Evolutionary conservation across 2,329 filamentous ascomycete species (phyloP).

Genomic region (Aspergillus transmontanensis): DNA sequence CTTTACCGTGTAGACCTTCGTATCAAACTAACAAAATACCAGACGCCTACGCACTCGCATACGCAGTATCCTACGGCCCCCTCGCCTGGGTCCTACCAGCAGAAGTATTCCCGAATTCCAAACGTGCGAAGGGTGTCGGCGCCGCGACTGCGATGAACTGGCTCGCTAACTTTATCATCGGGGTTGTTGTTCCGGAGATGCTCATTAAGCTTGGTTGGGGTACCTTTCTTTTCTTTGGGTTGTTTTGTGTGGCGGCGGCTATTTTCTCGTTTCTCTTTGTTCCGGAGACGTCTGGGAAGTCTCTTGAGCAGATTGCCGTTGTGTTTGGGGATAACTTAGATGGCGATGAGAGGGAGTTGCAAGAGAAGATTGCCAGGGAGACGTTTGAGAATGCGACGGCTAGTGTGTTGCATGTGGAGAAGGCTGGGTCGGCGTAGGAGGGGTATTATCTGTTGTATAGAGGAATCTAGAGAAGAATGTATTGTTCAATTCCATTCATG

Average conservation of each 20-base stretch:
- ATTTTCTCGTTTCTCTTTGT: slow-evolving; percentile 21
- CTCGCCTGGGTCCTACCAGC: slow-evolving; percentile 41
- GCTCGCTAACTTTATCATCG: slow-evolving; percentile 48
- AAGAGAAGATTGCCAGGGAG: slow-evolving; percentile 2
- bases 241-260: slow-evolving; percentile 49
- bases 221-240: slow-evolving; percentile 59
- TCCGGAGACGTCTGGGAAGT: slow-evolving; percentile 19
- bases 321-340: slow-evolving; percentile 15
- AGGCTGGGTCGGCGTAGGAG: background rate
- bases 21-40: background rate
- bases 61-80: slow-evolving; percentile 33
- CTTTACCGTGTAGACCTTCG: fast-evolving
- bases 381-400: background rate
- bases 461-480: background rate
- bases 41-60: slow-evolving; percentile 12
- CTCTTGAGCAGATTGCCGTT: slow-evolving; percentile 20
- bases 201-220: slow-evolving; percentile 55
- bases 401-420: background rate
- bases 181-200: slow-evolving; percentile 64
- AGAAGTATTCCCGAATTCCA: slow-evolving; percentile 41
- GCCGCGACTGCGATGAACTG: slow-evolving; percentile 38
- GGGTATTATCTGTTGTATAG: background rate
- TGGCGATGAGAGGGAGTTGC: slow-evolving; percentile 8
- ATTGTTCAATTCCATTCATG: background rate
- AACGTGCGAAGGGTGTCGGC: slow-evolving; percentile 41